Evolutionary conservation across 257 asterid genomes (phyloP), one percentile per base, ranked within the genome.

Genomic region (Lithospermum erythrorhizon): DNA sequence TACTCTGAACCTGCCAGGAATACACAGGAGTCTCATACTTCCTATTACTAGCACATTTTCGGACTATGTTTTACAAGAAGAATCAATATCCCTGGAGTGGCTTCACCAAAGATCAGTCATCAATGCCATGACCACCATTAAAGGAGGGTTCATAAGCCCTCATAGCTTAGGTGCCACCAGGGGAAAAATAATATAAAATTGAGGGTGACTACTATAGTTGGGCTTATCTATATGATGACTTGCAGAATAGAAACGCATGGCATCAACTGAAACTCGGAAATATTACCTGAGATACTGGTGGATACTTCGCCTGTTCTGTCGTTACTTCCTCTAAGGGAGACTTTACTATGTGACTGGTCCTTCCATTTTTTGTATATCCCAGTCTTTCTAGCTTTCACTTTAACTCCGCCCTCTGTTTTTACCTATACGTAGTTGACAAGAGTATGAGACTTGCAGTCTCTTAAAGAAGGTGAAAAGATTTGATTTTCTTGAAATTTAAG

Each of bases 291-390:
- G 30, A 82, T 76, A 63, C 74, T 67, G 37, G 80, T 45, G 67
- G 86, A 78, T 68, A 69, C 84, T 48, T 72, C 87, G 65, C 77
- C 65, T 68, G 57, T 51, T 53, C 71, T 72, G 15, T 74, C 84
- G 61, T 63, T 66, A 57, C 81, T 55, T 22, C 94, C 88, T 69
- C 67, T 68, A 52, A 80, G 74, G 15, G 89, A 83, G 29, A 91
- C 81, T 69, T 69, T 75, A 65, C 55, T 81, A 78, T 91, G 95
- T 6, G 94, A 72, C 37, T 61, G 80, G 62, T 82, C 89, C 71
- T 83, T 83, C 98, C 97, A 91, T 69, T 65, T 86, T 80, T 81
- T 81, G 84, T 91, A 91, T 60, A 86, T 84, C 65, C 95, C 97
- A 20, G 80, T 82, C 72, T 81, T 91, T 74, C 72, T 77, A 61